phyloP scores from a whole-genome alignment of 1,284 basidiomycete genomes.

The Ustilago bromivora region DNA sequence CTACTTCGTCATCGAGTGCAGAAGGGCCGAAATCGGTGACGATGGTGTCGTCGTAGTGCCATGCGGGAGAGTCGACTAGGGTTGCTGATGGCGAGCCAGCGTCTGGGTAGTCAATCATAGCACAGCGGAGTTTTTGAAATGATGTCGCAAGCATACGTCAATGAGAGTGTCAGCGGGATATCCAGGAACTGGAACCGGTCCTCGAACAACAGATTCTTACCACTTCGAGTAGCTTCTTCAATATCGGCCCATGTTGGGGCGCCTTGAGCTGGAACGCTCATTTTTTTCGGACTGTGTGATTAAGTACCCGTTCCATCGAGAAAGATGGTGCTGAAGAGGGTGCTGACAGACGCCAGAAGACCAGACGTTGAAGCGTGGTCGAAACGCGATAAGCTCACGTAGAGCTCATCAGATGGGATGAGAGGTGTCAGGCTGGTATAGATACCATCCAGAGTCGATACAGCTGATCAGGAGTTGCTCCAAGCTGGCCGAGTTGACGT shows the following conservation, averaged over 20 bases:
- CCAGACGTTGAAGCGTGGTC: background rate
- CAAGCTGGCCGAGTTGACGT: background rate
- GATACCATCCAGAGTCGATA: background rate
- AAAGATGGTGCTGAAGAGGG: background rate
- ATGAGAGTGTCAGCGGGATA: conserved; percentile 7
- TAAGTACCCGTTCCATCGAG: background rate
- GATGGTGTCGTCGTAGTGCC: conserved; percentile 63
- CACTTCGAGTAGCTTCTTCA: conserved; percentile 47
- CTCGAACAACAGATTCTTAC: conserved; percentile 21
- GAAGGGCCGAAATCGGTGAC: conserved; percentile 66
- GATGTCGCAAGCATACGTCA: background rate
- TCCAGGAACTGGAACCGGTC: background rate
- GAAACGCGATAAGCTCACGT: conserved; percentile 5
- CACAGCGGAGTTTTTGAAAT: background rate
- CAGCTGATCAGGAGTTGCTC: background rate
- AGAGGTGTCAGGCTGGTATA: background rate
- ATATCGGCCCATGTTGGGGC: conserved; percentile 51
- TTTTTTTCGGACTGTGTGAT: background rate
- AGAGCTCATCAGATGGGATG: background rate
- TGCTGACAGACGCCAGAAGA: background rate
- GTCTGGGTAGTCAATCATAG: conserved; percentile 13
- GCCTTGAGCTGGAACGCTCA: conserved; percentile 6
- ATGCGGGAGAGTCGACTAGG: conserved; percentile 38
- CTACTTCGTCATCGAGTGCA: conserved; percentile 61
- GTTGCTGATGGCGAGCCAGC: conserved; percentile 31